Conservation (phyloP, 805 yeast species). For the Teunomyces barrocoloradensis region DNA sequence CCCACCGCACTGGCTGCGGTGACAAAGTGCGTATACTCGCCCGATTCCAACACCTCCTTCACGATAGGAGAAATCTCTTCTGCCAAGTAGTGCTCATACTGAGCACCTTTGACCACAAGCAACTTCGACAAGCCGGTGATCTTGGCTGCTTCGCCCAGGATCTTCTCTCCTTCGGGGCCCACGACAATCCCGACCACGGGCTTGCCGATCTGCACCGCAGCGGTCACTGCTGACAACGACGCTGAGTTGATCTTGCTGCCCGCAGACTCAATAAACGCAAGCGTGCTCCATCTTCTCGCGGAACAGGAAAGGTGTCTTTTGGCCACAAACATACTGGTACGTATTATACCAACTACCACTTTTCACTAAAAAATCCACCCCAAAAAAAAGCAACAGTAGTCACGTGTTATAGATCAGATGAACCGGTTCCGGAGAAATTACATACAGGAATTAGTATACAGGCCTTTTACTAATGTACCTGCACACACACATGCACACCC, state of each 20-base stretch:
- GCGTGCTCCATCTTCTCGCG: constrained; percentile 41
- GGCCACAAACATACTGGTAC: constrained; percentile 6
- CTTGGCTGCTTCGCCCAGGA: constrained; percentile 49
- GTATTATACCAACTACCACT: neutral
- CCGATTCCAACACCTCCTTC: constrained; percentile 42
- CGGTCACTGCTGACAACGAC: constrained; percentile 68
- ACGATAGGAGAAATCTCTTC: constrained; percentile 76
- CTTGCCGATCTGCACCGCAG: constrained; percentile 72
- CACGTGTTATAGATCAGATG: constrained; percentile 1
- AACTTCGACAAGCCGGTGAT: constrained; percentile 55
- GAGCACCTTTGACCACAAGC: constrained; percentile 53
- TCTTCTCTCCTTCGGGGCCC: constrained; percentile 56
- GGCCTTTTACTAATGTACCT: neutral
- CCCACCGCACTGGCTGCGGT: constrained; percentile 86
- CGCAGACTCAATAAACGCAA: constrained; percentile 67
- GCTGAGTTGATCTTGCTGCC: constrained; percentile 59
- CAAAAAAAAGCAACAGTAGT: too few species aligned
- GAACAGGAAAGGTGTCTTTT: constrained; percentile 49
- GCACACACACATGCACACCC: neutral
- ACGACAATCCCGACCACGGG: constrained; percentile 78
- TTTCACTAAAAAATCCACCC: neutral
- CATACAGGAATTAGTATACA: neutral
- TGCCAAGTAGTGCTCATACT: constrained; percentile 70
- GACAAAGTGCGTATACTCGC: constrained; percentile 66
- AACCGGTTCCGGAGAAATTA: neutral